Evolutionary conservation across 2,329 filamentous ascomycete species (phyloP).

Genomic region (Niveomyces coronatus): DNA sequence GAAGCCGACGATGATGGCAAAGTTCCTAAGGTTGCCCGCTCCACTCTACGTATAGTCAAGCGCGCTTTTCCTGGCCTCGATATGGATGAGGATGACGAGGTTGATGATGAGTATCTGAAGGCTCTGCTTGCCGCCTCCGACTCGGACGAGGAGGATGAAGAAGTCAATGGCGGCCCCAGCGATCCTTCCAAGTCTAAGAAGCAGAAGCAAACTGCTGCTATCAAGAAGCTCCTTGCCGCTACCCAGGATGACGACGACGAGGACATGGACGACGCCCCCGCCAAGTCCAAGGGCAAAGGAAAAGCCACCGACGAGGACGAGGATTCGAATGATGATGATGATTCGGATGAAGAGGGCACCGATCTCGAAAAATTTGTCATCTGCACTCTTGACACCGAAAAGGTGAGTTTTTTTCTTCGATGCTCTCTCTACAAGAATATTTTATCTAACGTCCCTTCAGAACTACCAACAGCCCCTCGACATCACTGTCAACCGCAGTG

Average conservation of each 20-base stretch:
- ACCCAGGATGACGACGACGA: conserved; percentile 48
- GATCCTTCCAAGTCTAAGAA: conserved; percentile 86
- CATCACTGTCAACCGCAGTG: conserved; percentile 79
- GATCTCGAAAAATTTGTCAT: conserved; percentile 84
- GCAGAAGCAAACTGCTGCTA: conserved; percentile 65
- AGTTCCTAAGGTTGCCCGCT: conserved; percentile 54
- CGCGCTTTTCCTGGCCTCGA: conserved; percentile 49
- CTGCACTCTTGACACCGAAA: conserved; percentile 89
- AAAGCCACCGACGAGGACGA: conserved; percentile 47
- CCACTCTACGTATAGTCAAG: conserved; percentile 87
- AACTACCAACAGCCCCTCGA: conserved; percentile 92
- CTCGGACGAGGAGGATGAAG: conserved; percentile 46
- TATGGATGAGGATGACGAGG: conserved; percentile 52
- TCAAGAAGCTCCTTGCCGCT: conserved; percentile 66
- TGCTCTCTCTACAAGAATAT: too few relatives aligned
- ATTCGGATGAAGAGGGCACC: conserved; percentile 50
- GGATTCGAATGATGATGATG: conserved; percentile 42
- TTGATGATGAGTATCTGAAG: conserved; percentile 56
- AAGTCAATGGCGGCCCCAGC: conserved; percentile 80
- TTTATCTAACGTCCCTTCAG: too few relatives aligned
- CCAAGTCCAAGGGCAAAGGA: conserved; percentile 48
- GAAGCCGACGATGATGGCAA: conserved; percentile 55
- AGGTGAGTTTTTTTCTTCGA: conserved; percentile 62
- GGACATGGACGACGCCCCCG: conserved; percentile 59
- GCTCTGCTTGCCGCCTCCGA: conserved; percentile 42